Conservation (phyloP, 768 basidiomycete species). For the Lactifluus hygrophoroides region DNA sequence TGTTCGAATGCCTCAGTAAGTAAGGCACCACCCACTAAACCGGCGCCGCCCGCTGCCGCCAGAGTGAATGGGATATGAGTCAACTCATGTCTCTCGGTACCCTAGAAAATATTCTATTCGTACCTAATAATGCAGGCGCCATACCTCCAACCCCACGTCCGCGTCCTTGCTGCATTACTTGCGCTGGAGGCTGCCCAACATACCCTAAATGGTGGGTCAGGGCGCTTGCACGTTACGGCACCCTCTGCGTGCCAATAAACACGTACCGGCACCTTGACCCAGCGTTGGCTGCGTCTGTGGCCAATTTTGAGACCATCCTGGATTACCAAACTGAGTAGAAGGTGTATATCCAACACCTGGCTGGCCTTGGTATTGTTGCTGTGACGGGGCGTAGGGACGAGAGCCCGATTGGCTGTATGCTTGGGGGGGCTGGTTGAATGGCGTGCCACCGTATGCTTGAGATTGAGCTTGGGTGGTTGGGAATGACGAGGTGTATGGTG, state of each 20-base stretch:
- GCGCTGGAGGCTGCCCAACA: not conserved
- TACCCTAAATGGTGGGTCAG: slow-evolving; percentile 4
- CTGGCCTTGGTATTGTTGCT: not conserved
- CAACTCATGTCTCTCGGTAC: not conserved
- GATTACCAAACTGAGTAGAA: slow-evolving; percentile 18
- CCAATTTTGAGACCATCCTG: slow-evolving; percentile 15
- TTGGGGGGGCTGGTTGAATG: slow-evolving; percentile 16
- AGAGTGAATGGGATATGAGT: not conserved
- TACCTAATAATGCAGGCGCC: slow-evolving; percentile 7
- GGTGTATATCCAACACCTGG: slow-evolving; percentile 7
- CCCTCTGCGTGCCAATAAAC: not conserved
- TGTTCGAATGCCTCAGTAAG: slow-evolving; percentile 44
- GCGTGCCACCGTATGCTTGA: slow-evolving; percentile 20
- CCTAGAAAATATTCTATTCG: not conserved
- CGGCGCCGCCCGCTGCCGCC: slow-evolving; percentile 42
- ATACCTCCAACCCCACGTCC: slow-evolving; percentile 2
- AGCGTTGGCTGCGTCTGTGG: slow-evolving; percentile 13
- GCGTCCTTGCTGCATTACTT: not conserved
- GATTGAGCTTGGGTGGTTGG: slow-evolving; percentile 26
- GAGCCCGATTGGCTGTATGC: slow-evolving; percentile 10
- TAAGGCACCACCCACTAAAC: slow-evolving; percentile 55
- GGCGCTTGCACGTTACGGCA: not conserved
- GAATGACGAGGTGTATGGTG: not conserved
- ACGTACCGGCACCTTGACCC: slow-evolving; percentile 9
- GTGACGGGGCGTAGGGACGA: not conserved